Conservation (phyloP, 1,284 basidiomycete species). For the Heterobasidion irregulare region DNA sequence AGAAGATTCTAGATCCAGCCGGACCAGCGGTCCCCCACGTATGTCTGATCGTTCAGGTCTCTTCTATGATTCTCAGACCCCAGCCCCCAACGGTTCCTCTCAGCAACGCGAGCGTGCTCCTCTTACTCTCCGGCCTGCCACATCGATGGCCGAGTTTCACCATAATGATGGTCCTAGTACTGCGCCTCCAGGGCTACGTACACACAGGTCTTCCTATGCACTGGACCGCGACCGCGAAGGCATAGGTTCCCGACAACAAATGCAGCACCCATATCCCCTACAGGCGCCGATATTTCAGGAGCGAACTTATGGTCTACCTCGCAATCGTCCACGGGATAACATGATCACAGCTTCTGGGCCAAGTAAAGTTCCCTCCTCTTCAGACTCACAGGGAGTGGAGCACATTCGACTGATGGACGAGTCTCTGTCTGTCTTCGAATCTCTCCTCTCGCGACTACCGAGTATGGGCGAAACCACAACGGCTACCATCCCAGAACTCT, state of each 20-base stretch:
- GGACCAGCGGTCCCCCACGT: constrained; percentile 4
- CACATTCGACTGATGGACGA: constrained; percentile 63
- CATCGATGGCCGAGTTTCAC: constrained; percentile 41
- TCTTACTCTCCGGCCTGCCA: constrained; percentile 18
- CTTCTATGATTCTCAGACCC: constrained; percentile 9
- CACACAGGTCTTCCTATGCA: constrained; percentile 23
- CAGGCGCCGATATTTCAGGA: constrained; percentile 8
- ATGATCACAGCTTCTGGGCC: background rate
- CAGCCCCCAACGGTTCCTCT: constrained; percentile 6
- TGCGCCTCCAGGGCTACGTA: constrained; percentile 25
- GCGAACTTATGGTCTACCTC: constrained; percentile 12
- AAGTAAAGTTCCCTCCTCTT: background rate
- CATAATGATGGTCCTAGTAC: constrained; percentile 15
- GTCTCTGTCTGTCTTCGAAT: constrained; percentile 61
- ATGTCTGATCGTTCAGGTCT: background rate
- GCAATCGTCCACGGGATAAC: constrained; percentile 2
- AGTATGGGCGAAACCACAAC: constrained; percentile 32
- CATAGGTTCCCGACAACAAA: constrained; percentile 7
- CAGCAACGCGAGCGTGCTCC: constrained; percentile 7
- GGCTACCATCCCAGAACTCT: constrained; percentile 40
- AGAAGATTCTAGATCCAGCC: constrained; percentile 1
- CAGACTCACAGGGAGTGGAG: constrained; percentile 31
- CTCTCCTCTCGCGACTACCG: constrained; percentile 44
- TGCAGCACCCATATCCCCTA: constrained; percentile 4
- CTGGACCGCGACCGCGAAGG: constrained; percentile 17